Conservation (phyloP, 1,139 yeast species). For the Candida pseudoviswanathii region DNA sequence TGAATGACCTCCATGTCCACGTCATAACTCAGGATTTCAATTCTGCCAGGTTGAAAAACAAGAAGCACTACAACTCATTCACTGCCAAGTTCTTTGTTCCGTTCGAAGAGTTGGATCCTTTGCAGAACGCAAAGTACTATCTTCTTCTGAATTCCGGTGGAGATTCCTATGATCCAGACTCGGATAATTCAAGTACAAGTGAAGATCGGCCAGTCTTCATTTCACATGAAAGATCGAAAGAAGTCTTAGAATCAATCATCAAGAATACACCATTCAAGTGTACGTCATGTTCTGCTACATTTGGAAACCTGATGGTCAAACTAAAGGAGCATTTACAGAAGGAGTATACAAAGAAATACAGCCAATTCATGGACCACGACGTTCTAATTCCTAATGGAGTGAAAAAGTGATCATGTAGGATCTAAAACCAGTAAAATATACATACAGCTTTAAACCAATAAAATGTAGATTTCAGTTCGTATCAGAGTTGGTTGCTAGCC, state of each 20-base stretch:
- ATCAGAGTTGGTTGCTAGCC: no score
- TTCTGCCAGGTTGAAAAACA: conserved; percentile 57
- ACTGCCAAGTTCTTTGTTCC: conserved; percentile 63
- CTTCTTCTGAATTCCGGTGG: not conserved
- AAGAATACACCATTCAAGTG: conserved; percentile 49
- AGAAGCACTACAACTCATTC: conserved; percentile 73
- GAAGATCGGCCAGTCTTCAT: conserved; percentile 6
- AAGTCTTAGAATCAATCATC: conserved; percentile 28
- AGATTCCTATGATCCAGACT: conserved; percentile 11
- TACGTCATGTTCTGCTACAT: conserved; percentile 48
- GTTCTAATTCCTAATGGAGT: conserved; percentile 12
- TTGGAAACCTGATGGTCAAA: conserved; percentile 46
- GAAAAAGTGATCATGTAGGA: not conserved
- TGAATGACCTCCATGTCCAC: conserved; percentile 72
- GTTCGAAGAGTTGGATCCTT: conserved; percentile 34
- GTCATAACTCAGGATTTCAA: conserved; percentile 66
- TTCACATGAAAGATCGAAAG: conserved; percentile 13
- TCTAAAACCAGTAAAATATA: not conserved
- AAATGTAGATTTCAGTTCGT: no score
- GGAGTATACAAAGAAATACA: conserved; percentile 36
- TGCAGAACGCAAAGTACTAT: not conserved
- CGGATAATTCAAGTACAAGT: conserved; percentile 7
- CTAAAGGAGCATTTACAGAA: conserved; percentile 51
- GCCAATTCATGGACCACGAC: conserved; percentile 11
- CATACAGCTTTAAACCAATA: not conserved